phyloP scores from a whole-genome alignment of 495 filamentous ascomycete genomes.

The Mytilinidion resinicola region DNA sequence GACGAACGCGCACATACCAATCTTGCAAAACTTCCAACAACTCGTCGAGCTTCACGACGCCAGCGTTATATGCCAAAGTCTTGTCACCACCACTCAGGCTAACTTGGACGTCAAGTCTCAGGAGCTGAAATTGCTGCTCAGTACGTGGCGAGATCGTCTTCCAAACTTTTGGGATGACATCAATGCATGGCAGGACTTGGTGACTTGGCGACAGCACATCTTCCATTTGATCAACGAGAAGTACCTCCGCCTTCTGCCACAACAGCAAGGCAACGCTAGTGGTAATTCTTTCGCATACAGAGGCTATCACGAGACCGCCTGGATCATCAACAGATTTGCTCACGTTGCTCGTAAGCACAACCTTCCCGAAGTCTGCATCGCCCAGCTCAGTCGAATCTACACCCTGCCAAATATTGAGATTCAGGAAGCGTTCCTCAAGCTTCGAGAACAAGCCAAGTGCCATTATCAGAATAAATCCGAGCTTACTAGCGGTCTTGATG shows the following conservation, averaged over 20 bases:
- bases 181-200: constrained; percentile 96
- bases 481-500: constrained; percentile 85
- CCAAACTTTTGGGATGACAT: constrained; percentile 99
- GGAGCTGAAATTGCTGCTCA: constrained; percentile 88
- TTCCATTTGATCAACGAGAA: constrained; percentile 94
- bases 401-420: constrained; percentile 99
- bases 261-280: constrained; percentile 66
- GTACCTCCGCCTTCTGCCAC: constrained; percentile 80
- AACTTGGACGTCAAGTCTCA: constrained; percentile 93
- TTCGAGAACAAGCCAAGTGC: constrained; percentile 94
- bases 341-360: constrained; percentile 97
- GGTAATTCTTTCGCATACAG: constrained; percentile 92
- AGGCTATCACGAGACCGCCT: constrained; percentile 96
- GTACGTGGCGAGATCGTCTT: constrained; percentile 90
- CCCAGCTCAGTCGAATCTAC: constrained; percentile 93
- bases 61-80: constrained; percentile 85
- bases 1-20: constrained; percentile 90
- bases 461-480: constrained; percentile 94
- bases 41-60: constrained; percentile 98
- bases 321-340: constrained; percentile 99
- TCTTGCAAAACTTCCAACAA: constrained; percentile 96
- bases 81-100: constrained; percentile 69
- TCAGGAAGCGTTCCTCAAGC: constrained; percentile 95
- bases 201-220: constrained; percentile 98
- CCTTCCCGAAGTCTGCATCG: constrained; percentile 94